phyloP scores from a whole-genome alignment of 1,284 basidiomycete species.

The Chalciporus sp. region DNA sequence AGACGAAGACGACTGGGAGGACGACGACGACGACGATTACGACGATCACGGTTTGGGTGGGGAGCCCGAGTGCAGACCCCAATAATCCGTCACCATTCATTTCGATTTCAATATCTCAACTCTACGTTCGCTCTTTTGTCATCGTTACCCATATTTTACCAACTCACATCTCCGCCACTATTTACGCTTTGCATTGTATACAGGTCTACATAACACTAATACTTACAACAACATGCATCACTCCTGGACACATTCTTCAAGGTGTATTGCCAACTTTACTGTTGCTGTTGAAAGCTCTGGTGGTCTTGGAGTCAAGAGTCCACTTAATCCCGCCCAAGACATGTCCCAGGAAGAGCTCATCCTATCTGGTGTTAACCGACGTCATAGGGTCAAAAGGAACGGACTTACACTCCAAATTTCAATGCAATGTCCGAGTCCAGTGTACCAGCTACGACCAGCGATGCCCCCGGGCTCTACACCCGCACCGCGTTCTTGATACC shows the following conservation, averaged over 20 bases:
- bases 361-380: constrained; percentile 30
- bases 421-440: constrained; percentile 64
- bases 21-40: constrained; percentile 61
- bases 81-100: constrained; percentile 41
- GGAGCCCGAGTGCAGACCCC: constrained; percentile 67
- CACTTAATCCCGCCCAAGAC: constrained; percentile 64
- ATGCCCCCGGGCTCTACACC: constrained; percentile 34
- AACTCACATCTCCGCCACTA: constrained; percentile 14
- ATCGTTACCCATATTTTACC: constrained; percentile 20
- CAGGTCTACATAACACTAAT: constrained; percentile 29
- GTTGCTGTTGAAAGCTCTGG: constrained; percentile 43
- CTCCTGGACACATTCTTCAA: constrained; percentile 9
- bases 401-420: constrained; percentile 53
- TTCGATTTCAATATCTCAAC: constrained; percentile 10
- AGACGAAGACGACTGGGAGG: constrained; percentile 68
- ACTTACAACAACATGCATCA: constrained; percentile 1
- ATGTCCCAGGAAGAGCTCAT: constrained; percentile 58
- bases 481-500: constrained; percentile 42
- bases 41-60: constrained; percentile 44
- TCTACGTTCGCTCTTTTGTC: constrained; percentile 10
- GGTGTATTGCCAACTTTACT: constrained; percentile 38
- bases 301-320: constrained; percentile 57
- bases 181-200: constrained; percentile 33
- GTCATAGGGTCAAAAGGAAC: neutral
- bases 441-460: constrained; percentile 69